A percentile compares a stretch with the other conserved stretches of the same genome.
phyloP scores from a whole-genome alignment of 306 rosid species.

The Cicer chorassanicum region DNA sequence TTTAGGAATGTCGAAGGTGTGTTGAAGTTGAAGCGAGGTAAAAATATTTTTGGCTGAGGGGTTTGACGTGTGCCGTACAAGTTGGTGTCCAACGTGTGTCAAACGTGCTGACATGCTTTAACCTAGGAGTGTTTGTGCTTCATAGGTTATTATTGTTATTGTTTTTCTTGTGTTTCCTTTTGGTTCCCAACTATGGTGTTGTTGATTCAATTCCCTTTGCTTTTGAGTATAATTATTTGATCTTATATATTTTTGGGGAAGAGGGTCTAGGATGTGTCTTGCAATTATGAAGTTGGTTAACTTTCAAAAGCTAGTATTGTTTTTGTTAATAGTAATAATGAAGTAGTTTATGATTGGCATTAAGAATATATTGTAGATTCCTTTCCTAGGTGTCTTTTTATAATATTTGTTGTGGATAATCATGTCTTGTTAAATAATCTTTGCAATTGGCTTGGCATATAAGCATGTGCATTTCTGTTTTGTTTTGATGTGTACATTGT shows the following conservation, averaged over 20 bases:
- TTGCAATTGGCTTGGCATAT: slow-evolving; percentile 21
- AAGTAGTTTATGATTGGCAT: slow-evolving; percentile 16
- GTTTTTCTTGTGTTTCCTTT: not conserved
- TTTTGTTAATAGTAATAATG: not conserved
- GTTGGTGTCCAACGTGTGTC: not conserved
- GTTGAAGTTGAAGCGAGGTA: not conserved
- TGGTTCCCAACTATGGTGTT: not conserved
- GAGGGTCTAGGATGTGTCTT: slow-evolving; percentile 10
- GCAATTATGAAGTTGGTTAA: slow-evolving; percentile 19
- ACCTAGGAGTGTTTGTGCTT: not conserved
- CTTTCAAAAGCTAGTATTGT: not conserved
- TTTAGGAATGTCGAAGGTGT: not conserved
- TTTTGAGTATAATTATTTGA: slow-evolving; percentile 22
- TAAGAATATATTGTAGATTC: slow-evolving; percentile 17
- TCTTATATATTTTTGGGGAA: slow-evolving; percentile 27
- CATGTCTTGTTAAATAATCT: slow-evolving; percentile 3
- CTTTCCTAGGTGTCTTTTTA: not conserved
- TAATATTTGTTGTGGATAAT: slow-evolving; percentile 33
- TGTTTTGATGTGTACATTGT: not conserved
- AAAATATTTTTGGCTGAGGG: not conserved
- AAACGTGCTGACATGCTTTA: not conserved
- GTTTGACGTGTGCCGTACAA: not conserved
- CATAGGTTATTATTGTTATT: not conserved
- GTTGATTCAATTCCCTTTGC: not conserved
- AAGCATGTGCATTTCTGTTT: slow-evolving; percentile 21